Evolutionary conservation across 306 rosid genomes (phyloP), one percentile per base, ranked within the genome.

Genomic region (Inga leiocalycina): DNA sequence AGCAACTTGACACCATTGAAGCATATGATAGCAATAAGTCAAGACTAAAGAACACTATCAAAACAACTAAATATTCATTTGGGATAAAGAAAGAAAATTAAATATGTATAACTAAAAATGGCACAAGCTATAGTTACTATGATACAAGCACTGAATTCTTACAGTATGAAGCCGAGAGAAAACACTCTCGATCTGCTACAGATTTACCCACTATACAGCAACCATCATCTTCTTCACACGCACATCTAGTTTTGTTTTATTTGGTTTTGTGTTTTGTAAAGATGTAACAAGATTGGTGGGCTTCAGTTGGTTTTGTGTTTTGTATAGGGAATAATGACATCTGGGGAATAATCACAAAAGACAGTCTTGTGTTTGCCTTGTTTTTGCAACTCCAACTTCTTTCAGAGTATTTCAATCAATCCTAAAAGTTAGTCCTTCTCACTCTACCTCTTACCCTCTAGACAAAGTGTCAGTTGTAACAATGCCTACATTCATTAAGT

Each of bases 131-230:
- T 57, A 67, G 78, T 17, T 62, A 84, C 82, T 61, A 73, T 80
- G 41, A 81, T 73, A 77, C 87, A 89, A 66, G 61, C 81, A 43
- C 35, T 17, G 48, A 85, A 80, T 39, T 68, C 89, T 81, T 81
- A 88, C 84, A 87, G 80, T 80, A 88, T 79, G 56, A 83, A 81
- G 83, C 84, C 56, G 83, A 87, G 76, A 84, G 62, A 78, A 82
- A 90, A 69, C 77, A 67, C 59, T 70, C 82, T 84, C 66, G 83
- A 80, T 76, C 83, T 85, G 48, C 48, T 44, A 8, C 48, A 78
- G 67, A 78, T 77, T 27, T 75, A 79, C 91, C 88, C 73, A 77
- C 91, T 89, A 79, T 84, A 93, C 90, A 92, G 84, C 87, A 87
- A 66, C 83, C 49, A 59, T 64, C 84, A 84, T 44, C 75, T 43